phyloP scores from a whole-genome alignment of 345 rosid species.

The Boechera stricta region DNA sequence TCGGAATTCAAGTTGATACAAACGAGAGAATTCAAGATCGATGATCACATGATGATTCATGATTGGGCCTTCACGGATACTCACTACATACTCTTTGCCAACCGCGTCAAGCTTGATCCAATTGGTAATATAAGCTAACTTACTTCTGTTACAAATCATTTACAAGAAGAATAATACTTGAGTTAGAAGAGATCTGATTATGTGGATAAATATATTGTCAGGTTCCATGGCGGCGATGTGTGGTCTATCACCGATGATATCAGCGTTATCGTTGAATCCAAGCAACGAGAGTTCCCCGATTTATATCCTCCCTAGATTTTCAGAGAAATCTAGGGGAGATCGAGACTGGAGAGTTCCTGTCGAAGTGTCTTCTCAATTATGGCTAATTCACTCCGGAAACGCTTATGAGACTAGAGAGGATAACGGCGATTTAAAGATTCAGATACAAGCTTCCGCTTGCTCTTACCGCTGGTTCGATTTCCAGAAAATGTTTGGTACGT shows the following conservation, averaged over 20 bases:
- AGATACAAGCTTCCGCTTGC: constrained; percentile 67
- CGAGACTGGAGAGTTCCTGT: constrained; percentile 83
- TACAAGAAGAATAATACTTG: constrained; percentile 6
- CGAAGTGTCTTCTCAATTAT: constrained; percentile 71
- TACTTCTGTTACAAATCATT: neutral
- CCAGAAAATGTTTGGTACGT: constrained; percentile 73
- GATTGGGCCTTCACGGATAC: constrained; percentile 95
- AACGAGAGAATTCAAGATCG: constrained; percentile 61
- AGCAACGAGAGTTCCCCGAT: constrained; percentile 73
- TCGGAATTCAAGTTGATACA: constrained; percentile 60
- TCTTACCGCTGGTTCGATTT: constrained; percentile 93
- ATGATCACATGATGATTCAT: constrained; percentile 90
- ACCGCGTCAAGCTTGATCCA: constrained; percentile 74
- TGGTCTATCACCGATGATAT: constrained; percentile 89
- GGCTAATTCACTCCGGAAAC: constrained; percentile 81
- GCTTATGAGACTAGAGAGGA: constrained; percentile 61
- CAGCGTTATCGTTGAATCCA: constrained; percentile 81
- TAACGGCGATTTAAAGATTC: constrained; percentile 57
- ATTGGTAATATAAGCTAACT: constrained; percentile 51
- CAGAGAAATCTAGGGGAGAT: constrained; percentile 30
- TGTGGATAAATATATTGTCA: constrained; percentile 34
- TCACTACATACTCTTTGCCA: constrained; percentile 76
- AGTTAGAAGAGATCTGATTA: constrained; percentile 22
- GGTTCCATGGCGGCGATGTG: constrained; percentile 79
- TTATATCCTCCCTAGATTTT: constrained; percentile 79